These are phyloP conservation scores for Zarea fungicola DNA, from an alignment of 2,329 filamentous ascomycete genomes.

Conservation along the genomic window DNA sequence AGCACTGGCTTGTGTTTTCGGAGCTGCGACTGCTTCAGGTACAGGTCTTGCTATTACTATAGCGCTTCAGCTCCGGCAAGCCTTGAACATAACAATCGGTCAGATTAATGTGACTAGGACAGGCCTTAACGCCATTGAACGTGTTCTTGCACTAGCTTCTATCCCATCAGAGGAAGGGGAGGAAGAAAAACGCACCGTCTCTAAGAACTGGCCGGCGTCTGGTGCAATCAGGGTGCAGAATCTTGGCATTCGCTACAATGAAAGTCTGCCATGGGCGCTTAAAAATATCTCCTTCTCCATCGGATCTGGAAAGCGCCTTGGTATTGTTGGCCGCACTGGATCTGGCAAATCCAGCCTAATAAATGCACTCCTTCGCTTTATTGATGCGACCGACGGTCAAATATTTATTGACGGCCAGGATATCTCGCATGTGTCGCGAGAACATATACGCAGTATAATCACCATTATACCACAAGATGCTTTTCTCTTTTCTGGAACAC, in stretches of 20 bases:
- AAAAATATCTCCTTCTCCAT: constrained; percentile 6
- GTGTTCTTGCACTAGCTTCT: constrained; percentile 2
- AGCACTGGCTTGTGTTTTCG: not conserved
- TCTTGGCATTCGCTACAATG: not conserved
- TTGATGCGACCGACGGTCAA: not conserved
- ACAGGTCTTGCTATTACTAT: constrained; percentile 11
- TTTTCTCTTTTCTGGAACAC: constrained; percentile 67
- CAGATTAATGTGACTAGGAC: constrained; percentile 3
- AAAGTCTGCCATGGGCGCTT: constrained; percentile 51
- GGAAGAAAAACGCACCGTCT: not conserved
- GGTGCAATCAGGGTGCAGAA: not conserved
- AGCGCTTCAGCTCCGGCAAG: constrained; percentile 4
- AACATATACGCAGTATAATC: not conserved
- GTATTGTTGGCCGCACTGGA: constrained; percentile 11
- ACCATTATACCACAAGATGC: constrained; percentile 50
- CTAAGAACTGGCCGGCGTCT: not conserved
- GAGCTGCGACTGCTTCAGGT: not conserved
- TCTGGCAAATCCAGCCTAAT: constrained; percentile 12
- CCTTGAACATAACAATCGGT: constrained; percentile 2
- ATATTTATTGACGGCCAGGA: constrained; percentile 6
- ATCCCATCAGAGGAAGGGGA: constrained; percentile 6
- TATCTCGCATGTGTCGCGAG: not conserved
- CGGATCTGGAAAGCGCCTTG: not conserved
- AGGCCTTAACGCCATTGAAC: constrained; percentile 6
- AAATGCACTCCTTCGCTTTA: constrained; percentile 10